Evolutionary conservation across 768 basidiomycete species (phyloP).

Genomic region (Agaricus blazei): DNA sequence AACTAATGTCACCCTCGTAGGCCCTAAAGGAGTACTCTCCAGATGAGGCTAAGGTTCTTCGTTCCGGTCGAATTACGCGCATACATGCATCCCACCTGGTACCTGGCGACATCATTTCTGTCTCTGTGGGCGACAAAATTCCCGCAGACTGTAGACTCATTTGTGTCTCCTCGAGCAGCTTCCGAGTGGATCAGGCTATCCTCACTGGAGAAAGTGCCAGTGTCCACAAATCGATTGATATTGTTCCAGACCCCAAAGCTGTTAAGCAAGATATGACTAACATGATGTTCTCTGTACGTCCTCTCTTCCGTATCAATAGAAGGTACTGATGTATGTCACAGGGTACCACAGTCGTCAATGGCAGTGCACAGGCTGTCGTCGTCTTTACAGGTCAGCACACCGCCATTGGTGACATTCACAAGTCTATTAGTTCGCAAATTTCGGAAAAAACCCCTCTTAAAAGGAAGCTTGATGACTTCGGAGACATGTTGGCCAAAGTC

Average conservation of each 20-base stretch:
- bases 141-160: slow-evolving; percentile 92
- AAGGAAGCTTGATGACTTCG: slow-evolving; percentile 96
- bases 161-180: slow-evolving; percentile 87
- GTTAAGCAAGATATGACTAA: slow-evolving; percentile 99
- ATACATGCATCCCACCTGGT: slow-evolving; percentile 88
- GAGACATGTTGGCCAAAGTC: slow-evolving; percentile 95
- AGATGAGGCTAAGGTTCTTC: slow-evolving; percentile 89
- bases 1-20: slow-evolving; percentile 33
- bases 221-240: slow-evolving; percentile 73
- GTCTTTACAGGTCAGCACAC: slow-evolving; percentile 82
- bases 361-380: slow-evolving; percentile 83
- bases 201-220: slow-evolving; percentile 92
- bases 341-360: slow-evolving; percentile 97
- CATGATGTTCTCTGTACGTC: slow-evolving; percentile 84
- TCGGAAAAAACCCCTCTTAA: slow-evolving; percentile 96
- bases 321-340: slow-evolving; percentile 21
- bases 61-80: slow-evolving; percentile 61
- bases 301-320: neutral
- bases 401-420: slow-evolving; percentile 96
- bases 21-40: slow-evolving; percentile 96
- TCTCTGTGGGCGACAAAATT: slow-evolving; percentile 92
- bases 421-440: slow-evolving; percentile 90
- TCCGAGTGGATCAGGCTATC: slow-evolving; percentile 94
- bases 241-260: slow-evolving; percentile 68
- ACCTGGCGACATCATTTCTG: slow-evolving; percentile 87